These are phyloP conservation scores for Solanum virginianum DNA, from an alignment of 257 asterid species.

Conservation along the genomic window DNA sequence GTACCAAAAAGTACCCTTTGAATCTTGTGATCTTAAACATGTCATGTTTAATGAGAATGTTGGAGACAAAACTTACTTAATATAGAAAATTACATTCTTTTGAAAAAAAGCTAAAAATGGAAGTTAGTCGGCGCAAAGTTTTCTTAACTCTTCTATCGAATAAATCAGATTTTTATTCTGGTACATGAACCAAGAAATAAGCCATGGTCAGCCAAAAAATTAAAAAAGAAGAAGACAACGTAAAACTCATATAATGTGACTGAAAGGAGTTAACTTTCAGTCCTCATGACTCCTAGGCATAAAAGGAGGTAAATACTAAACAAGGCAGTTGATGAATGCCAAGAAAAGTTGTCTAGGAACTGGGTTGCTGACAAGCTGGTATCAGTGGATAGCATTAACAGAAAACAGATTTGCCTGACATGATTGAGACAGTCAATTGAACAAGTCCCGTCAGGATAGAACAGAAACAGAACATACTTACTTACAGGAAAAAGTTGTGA, in stretches of 20 bases:
- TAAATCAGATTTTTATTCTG: not conserved
- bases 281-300: not conserved
- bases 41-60: not conserved
- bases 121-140: not conserved
- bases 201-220: not conserved
- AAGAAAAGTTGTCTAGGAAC: not conserved
- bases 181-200: not conserved
- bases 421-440: not conserved
- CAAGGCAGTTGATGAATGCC: not conserved
- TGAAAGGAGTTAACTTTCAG: not conserved
- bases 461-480: not conserved
- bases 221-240: not conserved
- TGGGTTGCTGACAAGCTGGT: not conserved
- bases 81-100: not conserved
- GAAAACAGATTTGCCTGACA: not conserved
- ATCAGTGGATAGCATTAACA: not conserved
- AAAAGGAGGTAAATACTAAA: not conserved
- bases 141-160: not conserved
- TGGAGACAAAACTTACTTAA: not conserved
- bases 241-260: not conserved
- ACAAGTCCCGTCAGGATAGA: not conserved
- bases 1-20: not conserved
- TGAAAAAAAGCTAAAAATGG: not conserved
- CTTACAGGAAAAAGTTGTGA: conserved; percentile 85
- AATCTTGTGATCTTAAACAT: not conserved